Conservation (phyloP, 129 eudicot genomes). For the Chrysanthemum seticuspe region DNA sequence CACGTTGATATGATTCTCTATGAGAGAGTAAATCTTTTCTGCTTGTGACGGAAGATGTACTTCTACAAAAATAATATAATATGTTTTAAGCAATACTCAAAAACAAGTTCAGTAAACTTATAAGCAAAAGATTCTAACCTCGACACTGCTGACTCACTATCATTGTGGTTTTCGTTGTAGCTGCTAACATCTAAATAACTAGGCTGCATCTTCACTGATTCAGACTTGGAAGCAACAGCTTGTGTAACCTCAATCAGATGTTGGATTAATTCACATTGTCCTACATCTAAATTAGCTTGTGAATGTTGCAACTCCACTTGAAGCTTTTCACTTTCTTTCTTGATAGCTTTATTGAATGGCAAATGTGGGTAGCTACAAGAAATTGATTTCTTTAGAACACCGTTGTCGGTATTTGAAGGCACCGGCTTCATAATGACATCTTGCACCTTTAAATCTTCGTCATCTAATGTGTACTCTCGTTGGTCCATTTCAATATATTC, state of each 20-base stretch:
- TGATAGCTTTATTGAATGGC: constrained; percentile 54
- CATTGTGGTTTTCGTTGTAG: constrained; percentile 33
- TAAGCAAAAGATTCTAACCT: constrained; percentile 40
- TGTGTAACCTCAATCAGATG: constrained; percentile 70
- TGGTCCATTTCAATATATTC: constrained; percentile 68
- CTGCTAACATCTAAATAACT: constrained; percentile 32
- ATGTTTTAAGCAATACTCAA: neutral
- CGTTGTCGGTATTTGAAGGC: constrained; percentile 49
- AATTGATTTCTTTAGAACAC: constrained; percentile 60
- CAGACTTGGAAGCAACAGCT: constrained; percentile 48
- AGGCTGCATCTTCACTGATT: constrained; percentile 36
- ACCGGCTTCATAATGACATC: constrained; percentile 62
- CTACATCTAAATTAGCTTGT: constrained; percentile 61
- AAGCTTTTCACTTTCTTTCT: constrained; percentile 70
- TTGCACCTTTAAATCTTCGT: constrained; percentile 70
- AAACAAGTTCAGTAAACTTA: neutral
- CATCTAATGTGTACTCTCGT: constrained; percentile 66
- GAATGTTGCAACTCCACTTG: constrained; percentile 35
- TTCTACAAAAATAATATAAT: neutral
- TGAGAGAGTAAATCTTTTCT: constrained; percentile 2
- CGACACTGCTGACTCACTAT: constrained; percentile 33
- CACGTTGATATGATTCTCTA: constrained; percentile 27
- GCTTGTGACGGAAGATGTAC: constrained; percentile 1
- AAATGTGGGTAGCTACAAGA: constrained; percentile 79
- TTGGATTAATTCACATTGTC: constrained; percentile 74